Evolutionary conservation across 2,329 filamentous ascomycete genomes (phyloP).

Genomic region (Calonectria pteridis): DNA sequence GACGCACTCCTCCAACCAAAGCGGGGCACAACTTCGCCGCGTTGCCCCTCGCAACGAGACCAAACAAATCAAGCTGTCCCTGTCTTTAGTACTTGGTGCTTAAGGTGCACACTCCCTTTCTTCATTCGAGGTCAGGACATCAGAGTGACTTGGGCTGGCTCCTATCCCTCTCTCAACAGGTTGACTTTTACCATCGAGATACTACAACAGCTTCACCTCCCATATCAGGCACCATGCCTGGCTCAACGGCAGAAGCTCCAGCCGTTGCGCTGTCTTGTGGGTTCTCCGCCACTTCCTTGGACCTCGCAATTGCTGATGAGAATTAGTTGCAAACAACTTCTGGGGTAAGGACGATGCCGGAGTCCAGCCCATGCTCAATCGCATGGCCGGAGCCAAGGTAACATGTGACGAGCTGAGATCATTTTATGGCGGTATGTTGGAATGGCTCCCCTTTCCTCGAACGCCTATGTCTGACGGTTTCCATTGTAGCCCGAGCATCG

Average conservation of each 20-base stretch:
- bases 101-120: constrained; percentile 14
- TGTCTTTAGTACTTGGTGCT: not conserved
- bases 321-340: constrained; percentile 95
- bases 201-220: constrained; percentile 9
- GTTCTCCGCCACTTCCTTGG: constrained; percentile 31
- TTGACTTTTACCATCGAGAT: constrained; percentile 12
- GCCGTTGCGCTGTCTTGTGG: constrained; percentile 77
- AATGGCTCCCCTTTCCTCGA: not conserved
- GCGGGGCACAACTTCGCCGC: not conserved
- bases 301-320: not conserved
- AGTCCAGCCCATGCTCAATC: constrained; percentile 89
- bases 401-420: constrained; percentile 93
- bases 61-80: constrained; percentile 38
- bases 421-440: constrained; percentile 82
- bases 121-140: constrained; percentile 34
- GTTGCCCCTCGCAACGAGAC: constrained; percentile 15
- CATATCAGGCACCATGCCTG: constrained; percentile 65
- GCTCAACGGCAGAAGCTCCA: constrained; percentile 71
- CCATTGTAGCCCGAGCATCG: constrained; percentile 78
- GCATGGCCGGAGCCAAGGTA: constrained; percentile 94
- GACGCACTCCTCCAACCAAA: not conserved
- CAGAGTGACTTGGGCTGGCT: constrained; percentile 38
- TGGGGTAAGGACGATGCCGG: constrained; percentile 99
- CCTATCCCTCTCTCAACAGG: constrained; percentile 22
- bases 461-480: not conserved